phyloP scores from a whole-genome alignment of 2,329 filamentous ascomycete species.

The Alternaria gaisen region DNA sequence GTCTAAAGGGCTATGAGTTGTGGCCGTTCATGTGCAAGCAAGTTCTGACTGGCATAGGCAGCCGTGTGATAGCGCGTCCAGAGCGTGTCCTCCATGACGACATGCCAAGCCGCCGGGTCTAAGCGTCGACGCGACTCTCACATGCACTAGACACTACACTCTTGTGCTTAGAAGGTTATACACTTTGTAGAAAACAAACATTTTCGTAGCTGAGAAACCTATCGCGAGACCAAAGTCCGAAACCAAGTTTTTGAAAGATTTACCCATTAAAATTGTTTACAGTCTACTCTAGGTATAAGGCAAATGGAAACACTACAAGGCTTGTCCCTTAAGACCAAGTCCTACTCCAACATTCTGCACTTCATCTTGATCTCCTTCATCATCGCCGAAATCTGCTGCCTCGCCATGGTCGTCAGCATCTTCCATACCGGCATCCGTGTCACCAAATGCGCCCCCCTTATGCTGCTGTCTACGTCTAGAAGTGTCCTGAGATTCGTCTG shows the following conservation, averaged over 20 bases:
- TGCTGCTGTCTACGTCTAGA: constrained; percentile 17
- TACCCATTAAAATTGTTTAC: constrained; percentile 7
- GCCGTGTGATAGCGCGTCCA: constrained; percentile 32
- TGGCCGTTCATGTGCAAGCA: neutral
- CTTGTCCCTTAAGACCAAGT: constrained; percentile 21
- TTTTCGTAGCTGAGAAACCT: neutral
- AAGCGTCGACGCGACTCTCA: neutral
- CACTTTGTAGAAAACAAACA: neutral
- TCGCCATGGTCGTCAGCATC: constrained; percentile 23
- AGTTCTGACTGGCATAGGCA: constrained; percentile 6
- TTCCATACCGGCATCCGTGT: constrained; percentile 16
- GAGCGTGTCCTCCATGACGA: constrained; percentile 28
- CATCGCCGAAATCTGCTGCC: constrained; percentile 33
- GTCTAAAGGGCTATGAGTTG: neutral
- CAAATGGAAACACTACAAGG: constrained; percentile 11
- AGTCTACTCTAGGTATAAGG: constrained; percentile 5
- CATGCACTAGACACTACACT: neutral
- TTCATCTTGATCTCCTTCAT: constrained; percentile 28
- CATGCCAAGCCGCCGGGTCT: constrained; percentile 16
- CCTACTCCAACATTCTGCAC: constrained; percentile 22
- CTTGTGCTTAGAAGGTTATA: neutral
- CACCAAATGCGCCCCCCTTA: constrained; percentile 15
- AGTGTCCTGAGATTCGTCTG: constrained; percentile 7
- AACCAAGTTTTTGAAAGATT: neutral
- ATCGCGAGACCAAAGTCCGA: neutral